Conservation (phyloP, 805 yeast genomes). For the Candida coleopterorum region DNA sequence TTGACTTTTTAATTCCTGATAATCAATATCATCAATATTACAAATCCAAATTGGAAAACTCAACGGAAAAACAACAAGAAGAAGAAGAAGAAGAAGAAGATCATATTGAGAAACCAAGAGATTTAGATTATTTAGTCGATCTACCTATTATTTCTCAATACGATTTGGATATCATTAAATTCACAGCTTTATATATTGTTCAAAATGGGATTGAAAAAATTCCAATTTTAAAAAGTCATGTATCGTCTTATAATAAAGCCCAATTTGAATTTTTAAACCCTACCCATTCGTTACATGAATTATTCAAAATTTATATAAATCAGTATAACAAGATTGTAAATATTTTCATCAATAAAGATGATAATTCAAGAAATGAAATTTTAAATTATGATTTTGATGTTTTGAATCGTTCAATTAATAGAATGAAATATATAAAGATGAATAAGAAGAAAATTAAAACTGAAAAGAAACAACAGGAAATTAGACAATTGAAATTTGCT, state of each 20-base stretch:
- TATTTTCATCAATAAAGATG: slow-evolving; percentile 6
- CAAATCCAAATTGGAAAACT: slow-evolving; percentile 32
- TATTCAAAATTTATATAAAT: slow-evolving; percentile 45
- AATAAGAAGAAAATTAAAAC: slow-evolving; percentile 25
- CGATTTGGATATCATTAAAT: slow-evolving; percentile 66
- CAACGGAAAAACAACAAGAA: background rate
- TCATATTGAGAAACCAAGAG: slow-evolving; percentile 13
- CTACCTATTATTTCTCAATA: slow-evolving; percentile 45
- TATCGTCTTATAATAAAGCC: slow-evolving; percentile 35
- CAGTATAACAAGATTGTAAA: slow-evolving; percentile 46
- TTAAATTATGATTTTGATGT: slow-evolving; percentile 23
- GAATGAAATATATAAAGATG: slow-evolving; percentile 52
- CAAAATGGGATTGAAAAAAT: slow-evolving; percentile 47
- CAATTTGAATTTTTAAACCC: slow-evolving; percentile 67
- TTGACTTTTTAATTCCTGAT: slow-evolving; percentile 54
- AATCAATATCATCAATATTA: slow-evolving; percentile 61
- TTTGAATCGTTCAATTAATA: slow-evolving; percentile 41
- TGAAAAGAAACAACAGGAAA: slow-evolving; percentile 32
- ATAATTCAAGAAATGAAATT: slow-evolving; percentile 10
- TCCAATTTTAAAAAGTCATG: slow-evolving; percentile 30
- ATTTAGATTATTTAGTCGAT: slow-evolving; percentile 22
- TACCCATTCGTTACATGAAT: slow-evolving; percentile 54
- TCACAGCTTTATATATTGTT: slow-evolving; percentile 68
- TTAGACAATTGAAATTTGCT: slow-evolving; percentile 51
- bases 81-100: slow-evolving; percentile 8